Evolutionary conservation across 2,329 filamentous ascomycete genomes (phyloP), one percentile per base, ranked within the genome.

Genomic region (Colletotrichum navitas): DNA sequence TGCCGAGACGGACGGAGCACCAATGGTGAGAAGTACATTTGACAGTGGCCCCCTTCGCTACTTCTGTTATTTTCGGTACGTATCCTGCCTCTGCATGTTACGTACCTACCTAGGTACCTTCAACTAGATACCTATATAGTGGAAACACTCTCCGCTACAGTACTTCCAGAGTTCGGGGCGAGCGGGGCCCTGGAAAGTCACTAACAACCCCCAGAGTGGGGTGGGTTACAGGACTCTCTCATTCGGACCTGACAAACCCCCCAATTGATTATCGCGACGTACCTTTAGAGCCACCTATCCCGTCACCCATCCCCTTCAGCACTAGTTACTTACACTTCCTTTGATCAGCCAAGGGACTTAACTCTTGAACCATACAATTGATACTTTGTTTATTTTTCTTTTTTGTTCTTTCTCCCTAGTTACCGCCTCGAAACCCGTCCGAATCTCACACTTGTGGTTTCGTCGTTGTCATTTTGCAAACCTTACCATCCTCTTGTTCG

Each of bases 241-340:
- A 59, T 66, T 52, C 24, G 62, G n/a, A 36, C 58, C 41, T n/a
- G 52, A 63, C 56, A 39, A 63, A 32, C 54, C 63, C 54, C 43
- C n/a, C 26, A 47, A 54, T 39, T 63, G 6, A 21, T 49, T 54
- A 54, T 60, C 45, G 29, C 47, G 47, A 60, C 67, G 32, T 45
- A 34, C 24, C 18, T 10, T 63, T 52, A 3, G 24, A 49, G 60
- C 45, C 60, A 63, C 60, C 47, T 63, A 55, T 63, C 49, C 49
- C 36, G 26, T 60, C 58, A 41, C 34, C 16, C 43, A 51, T 63
- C 60, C 47, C 59, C 59, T 21, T 45, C 32, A 62, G 18, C 4
- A 39, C 34, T 11, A 21, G 18, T 16, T 21, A 36, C 45, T 18
- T 49, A 39, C 60, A 26, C 8, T 29, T 29, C 39, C 34, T 39